A percentile compares a stretch with the other conserved stretches of the same genome.
phyloP scores from a whole-genome alignment of 495 filamentous ascomycete species.

The Annulohypoxylon nitens region DNA sequence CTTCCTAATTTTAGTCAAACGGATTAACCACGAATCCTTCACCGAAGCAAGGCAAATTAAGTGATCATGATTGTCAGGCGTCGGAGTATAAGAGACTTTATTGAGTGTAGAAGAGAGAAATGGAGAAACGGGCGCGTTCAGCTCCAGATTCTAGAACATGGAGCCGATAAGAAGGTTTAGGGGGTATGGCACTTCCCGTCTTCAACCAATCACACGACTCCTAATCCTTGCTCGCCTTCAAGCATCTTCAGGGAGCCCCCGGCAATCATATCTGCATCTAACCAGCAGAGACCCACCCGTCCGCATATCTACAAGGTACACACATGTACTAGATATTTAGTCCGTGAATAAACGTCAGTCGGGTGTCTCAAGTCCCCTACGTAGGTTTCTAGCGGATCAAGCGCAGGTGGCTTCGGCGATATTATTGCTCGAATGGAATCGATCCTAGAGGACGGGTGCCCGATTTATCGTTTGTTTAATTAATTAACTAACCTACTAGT shows the following conservation, averaged over 20 bases:
- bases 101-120: background rate
- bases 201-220: slow-evolving; percentile 14
- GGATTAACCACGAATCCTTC: slow-evolving; percentile 11
- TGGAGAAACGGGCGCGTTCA: slow-evolving; percentile 7
- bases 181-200: slow-evolving; percentile 1
- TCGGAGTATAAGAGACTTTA: background rate
- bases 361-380: background rate
- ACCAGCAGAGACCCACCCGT: background rate
- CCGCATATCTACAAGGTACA: background rate
- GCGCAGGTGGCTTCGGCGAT: slow-evolving; percentile 17
- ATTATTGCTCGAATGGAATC: slow-evolving; percentile 14
- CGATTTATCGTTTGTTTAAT: slow-evolving; percentile 10
- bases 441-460: background rate
- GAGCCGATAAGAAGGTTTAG: slow-evolving; percentile 23
- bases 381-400: background rate
- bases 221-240: background rate
- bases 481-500: background rate
- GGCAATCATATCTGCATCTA: slow-evolving; percentile 19
- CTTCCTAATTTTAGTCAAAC: background rate
- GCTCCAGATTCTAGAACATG: slow-evolving; percentile 28
- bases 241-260: slow-evolving; percentile 3
- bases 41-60: background rate
- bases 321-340: background rate
- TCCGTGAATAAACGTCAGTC: slow-evolving; percentile 12
- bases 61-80: background rate